These are phyloP conservation scores for Serendipita vermifera DNA, from an alignment of 768 basidiomycete genomes.

Conservation along the genomic window DNA sequence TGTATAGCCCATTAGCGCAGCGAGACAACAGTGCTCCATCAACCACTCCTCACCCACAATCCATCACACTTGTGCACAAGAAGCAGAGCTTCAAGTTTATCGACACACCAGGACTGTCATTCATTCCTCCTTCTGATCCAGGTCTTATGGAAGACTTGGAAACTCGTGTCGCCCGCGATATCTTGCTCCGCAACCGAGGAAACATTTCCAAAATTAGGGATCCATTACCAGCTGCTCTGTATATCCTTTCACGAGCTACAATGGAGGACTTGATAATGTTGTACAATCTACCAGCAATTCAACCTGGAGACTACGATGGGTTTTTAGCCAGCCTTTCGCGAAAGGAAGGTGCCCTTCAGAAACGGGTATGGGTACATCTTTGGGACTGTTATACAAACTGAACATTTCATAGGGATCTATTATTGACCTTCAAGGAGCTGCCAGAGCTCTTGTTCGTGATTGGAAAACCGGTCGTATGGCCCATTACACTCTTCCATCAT, in stretches of 20 bases:
- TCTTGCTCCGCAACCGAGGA: constrained; percentile 66
- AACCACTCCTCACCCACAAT: constrained; percentile 58
- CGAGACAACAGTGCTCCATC: constrained; percentile 47
- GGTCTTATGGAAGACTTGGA: constrained; percentile 27
- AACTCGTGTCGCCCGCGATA: constrained; percentile 41
- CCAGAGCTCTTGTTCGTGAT: constrained; percentile 68
- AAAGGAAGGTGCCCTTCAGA: constrained; percentile 49
- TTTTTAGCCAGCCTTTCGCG: constrained; percentile 73
- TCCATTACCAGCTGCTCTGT: constrained; percentile 52
- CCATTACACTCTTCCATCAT: constrained; percentile 51
- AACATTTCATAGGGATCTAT: constrained; percentile 53
- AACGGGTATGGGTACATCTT: constrained; percentile 41
- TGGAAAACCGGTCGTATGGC: constrained; percentile 67
- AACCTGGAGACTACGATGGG: constrained; percentile 47
- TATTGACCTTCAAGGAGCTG: constrained; percentile 58
- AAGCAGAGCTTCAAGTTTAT: constrained; percentile 49
- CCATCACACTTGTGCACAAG: constrained; percentile 38
- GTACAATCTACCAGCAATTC: constrained; percentile 72
- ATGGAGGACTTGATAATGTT: constrained; percentile 80
- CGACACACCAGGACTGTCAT: constrained; percentile 80
- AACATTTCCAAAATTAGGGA: constrained; percentile 79
- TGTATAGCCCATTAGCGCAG: constrained; percentile 40
- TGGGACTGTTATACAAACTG: constrained; percentile 13
- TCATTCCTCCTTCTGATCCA: constrained; percentile 18
- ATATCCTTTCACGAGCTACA: constrained; percentile 55